Percentiles rank a stretch among this genome's conserved stretches.
Evolutionary conservation across 345 rosid genomes (phyloP).

Genomic region (Gossypium mustelinum): DNA sequence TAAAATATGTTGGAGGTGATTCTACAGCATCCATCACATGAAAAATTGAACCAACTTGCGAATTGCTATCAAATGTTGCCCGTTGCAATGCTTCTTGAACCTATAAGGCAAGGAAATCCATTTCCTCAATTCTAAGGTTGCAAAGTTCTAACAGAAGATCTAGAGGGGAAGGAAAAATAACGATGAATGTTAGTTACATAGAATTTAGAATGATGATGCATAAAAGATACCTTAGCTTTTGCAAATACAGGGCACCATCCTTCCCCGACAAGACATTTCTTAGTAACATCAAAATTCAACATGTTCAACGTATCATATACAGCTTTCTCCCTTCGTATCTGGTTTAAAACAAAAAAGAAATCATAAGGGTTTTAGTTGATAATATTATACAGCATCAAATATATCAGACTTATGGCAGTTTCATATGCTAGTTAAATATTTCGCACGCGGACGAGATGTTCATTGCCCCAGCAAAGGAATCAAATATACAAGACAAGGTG

Average conservation of each 20-base stretch:
- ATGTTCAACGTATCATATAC: slow-evolving; percentile 85
- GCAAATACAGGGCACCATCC: slow-evolving; percentile 98
- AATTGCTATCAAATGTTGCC: slow-evolving; percentile 88
- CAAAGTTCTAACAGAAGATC: slow-evolving; percentile 9
- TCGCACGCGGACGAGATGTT: no score
- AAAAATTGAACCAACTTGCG: slow-evolving; percentile 91
- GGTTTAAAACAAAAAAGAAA: slow-evolving; percentile 18
- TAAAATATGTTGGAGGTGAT: slow-evolving; percentile 92
- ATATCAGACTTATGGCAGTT: neutral
- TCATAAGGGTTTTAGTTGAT: slow-evolving; percentile 1
- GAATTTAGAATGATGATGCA: slow-evolving; percentile 6
- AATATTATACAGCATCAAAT: neutral
- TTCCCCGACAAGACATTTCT: slow-evolving; percentile 97
- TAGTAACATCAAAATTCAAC: slow-evolving; percentile 96
- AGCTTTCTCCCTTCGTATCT: slow-evolving; percentile 91
- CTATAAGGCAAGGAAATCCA: slow-evolving; percentile 39
- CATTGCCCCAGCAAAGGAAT: slow-evolving; percentile 7
- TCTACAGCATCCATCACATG: slow-evolving; percentile 84
- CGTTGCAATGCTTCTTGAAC: slow-evolving; percentile 87
- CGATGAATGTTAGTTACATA: neutral
- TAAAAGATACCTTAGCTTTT: slow-evolving; percentile 58
- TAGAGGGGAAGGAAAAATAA: slow-evolving; percentile 1
- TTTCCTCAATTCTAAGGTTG: slow-evolving; percentile 17
- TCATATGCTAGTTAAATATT: neutral
- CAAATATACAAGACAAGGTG: neutral